Evolutionary conservation across 2,329 filamentous ascomycete species (phyloP).

Genomic region (Curvularia sp.): DNA sequence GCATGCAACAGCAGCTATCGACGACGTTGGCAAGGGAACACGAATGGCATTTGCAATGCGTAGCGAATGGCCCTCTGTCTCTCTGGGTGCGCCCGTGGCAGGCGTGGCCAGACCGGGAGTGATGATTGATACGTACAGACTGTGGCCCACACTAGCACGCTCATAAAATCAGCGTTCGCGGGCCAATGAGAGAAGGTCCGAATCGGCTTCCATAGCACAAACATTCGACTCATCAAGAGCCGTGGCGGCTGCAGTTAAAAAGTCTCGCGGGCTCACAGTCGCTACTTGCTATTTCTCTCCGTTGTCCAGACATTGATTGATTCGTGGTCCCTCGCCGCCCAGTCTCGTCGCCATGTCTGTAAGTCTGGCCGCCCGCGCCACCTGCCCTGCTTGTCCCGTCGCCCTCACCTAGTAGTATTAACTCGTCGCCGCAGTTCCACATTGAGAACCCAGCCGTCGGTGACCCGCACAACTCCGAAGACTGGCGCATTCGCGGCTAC

Average conservation of each 20-base stretch:
- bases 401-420: background rate
- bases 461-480: constrained; percentile 58
- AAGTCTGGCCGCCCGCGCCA: constrained; percentile 17
- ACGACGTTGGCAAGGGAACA: background rate
- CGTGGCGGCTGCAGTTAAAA: constrained; percentile 20
- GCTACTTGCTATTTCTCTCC: background rate
- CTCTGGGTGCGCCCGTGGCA: background rate
- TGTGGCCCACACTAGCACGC: background rate
- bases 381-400: constrained; percentile 3
- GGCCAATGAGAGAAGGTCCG: constrained; percentile 38
- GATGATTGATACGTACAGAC: background rate
- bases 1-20: background rate
- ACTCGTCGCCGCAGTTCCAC: constrained; percentile 53
- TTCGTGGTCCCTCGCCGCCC: background rate
- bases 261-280: constrained; percentile 8
- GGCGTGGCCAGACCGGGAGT: background rate
- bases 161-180: constrained; percentile 16
- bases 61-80: background rate
- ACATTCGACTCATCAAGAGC: constrained; percentile 40
- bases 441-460: constrained; percentile 59
- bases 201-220: constrained; percentile 28
- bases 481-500: constrained; percentile 74
- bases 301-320: background rate
- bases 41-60: background rate
- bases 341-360: constrained; percentile 34